Evolutionary conservation across 306 rosid genomes (phyloP).

Genomic region (Cucurbita ficifolia): DNA sequence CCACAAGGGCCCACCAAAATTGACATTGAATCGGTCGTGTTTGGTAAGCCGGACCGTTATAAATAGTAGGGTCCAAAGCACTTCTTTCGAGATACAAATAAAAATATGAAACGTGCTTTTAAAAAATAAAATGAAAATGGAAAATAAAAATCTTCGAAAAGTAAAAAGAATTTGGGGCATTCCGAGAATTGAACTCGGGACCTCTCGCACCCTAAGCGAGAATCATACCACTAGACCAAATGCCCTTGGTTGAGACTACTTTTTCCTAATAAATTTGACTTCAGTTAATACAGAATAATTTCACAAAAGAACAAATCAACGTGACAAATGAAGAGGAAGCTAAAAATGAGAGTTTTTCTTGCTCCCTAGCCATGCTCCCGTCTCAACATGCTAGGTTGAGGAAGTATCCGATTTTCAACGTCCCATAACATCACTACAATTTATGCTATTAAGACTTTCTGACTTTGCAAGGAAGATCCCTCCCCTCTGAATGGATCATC

Average conservation of each 20-base stretch:
- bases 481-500: no score
- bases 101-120: background rate
- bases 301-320: no score
- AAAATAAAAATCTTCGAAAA: background rate
- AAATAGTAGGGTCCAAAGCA: background rate
- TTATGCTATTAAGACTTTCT: no score
- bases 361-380: no score
- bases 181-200: constrained; percentile 8
- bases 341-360: no score
- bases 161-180: background rate
- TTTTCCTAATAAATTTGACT: no score
- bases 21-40: background rate
- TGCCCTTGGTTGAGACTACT: background rate
- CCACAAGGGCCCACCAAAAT: background rate
- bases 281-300: no score
- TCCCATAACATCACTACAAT: no score
- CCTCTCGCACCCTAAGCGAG: constrained; percentile 9
- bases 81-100: background rate
- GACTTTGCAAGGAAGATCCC: no score
- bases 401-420: no score
- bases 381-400: no score
- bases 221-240: constrained; percentile 8
- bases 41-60: background rate
- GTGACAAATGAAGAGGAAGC: no score
- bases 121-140: background rate